Conservation (phyloP, 2,329 filamentous ascomycete genomes). For the Exophiala spinifera region DNA sequence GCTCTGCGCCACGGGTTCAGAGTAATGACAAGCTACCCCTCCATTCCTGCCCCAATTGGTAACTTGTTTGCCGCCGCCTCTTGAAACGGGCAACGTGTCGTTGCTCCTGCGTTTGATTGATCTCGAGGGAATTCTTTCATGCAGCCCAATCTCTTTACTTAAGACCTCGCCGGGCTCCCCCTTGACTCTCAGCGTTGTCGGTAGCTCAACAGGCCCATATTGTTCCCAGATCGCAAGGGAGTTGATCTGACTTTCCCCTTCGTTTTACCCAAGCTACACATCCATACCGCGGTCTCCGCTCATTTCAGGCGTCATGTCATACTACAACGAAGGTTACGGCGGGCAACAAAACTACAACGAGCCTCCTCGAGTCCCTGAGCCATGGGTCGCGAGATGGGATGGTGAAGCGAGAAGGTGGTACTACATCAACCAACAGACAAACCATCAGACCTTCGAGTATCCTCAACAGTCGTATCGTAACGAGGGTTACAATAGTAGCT, state of each 20-base stretch:
- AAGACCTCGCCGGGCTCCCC: no score
- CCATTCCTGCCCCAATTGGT: not conserved
- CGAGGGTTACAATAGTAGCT: conserved; percentile 8
- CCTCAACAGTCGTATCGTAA: conserved; percentile 31
- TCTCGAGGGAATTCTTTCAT: no score
- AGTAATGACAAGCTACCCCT: not conserved
- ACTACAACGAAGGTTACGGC: conserved; percentile 10
- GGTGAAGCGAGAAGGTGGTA: conserved; percentile 40
- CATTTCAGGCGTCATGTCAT: conserved; percentile 7
- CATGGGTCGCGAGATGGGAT: conserved; percentile 48
- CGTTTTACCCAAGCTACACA: not conserved
- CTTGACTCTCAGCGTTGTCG: not conserved
- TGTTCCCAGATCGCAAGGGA: no score
- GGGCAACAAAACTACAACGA: conserved; percentile 11
- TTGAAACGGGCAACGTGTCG: not conserved
- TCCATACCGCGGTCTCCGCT: not conserved
- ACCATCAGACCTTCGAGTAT: conserved; percentile 41
- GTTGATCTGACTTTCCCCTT: no score
- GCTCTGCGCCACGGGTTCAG: not conserved
- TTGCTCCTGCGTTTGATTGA: not conserved
- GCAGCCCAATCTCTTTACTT: no score
- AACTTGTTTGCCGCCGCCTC: not conserved
- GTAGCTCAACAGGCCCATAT: not conserved
- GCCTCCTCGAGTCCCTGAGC: conserved; percentile 34
- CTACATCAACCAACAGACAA: conserved; percentile 48